Evolutionary conservation across 371 early-diverging fungal genomes (phyloP), one percentile per base, ranked within the genome.

Genomic region (Mucor indicus): DNA sequence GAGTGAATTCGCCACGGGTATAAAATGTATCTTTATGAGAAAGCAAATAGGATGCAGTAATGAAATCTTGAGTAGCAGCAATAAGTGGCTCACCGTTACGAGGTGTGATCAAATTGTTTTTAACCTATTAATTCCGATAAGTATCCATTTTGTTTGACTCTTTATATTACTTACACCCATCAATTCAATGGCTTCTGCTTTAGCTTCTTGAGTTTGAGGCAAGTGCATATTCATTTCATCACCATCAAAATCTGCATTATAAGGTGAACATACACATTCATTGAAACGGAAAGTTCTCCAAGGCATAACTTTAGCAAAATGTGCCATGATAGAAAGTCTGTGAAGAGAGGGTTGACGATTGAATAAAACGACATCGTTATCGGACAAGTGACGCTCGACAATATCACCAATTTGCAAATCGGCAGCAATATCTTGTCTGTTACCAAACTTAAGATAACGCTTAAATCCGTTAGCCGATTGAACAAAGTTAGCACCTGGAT

Each of bases 161-260:
- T 16, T 15, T 7, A 19, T 20, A 25, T 11, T 5, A 38, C 57
- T 53, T 69, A 83, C 90, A 39, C 98, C 97, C 98, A 99, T 98
- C 50, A 99, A 72, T 64, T 92, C 90, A 46, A 91, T 86, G 1
- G 98, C 99, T 67, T 99, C 99, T 2, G 97, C 90, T 24, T 96
- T 84, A 1, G 99, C 98, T 77, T 99, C 99, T 69, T 96, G 92
- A 3, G 99, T 98, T 72, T 99, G 99, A 12, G 99, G 99, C 6
- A 99, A 90, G 72, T 99, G 99, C 69, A 99, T 79, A 69, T 99
- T 99, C 99, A 99, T 99, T 74, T 99, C 99, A 75, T 99, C 99
- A 58, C 99, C 99, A 67, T 99, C 99, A 69, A 99, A 99, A 85
- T 99, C 99, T 31, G 99, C 99, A 72, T 99, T 99, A 64, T 99